Base-by-base conservation (phyloP, 2,329 filamentous ascomycete species). In the Calonectria pauciramosa region DNA sequence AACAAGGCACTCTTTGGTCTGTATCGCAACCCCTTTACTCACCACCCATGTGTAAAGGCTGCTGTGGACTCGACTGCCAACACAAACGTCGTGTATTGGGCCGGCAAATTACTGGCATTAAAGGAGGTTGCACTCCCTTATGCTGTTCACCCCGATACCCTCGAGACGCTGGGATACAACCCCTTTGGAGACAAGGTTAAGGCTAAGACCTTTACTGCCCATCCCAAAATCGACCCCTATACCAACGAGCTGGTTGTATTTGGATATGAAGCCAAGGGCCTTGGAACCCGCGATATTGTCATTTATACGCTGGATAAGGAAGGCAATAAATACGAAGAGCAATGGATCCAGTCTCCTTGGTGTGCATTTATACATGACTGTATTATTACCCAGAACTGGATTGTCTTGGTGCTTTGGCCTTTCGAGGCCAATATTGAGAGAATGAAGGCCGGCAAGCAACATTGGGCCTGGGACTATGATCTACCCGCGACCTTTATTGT, bases 341-440 rank as follows among this genome's bases (percentile, higher is more conserved):
- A 73, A 18, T 77, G 76, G 76, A 67, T 77, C 8, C 13, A 77
- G 3, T 68, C 72, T 0, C 76, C 76, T 1, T 75, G 73, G 70
- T 70, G 69, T 3, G 64, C 72, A 0, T 4, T 16, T 8, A 75
- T 77, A 18, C 75, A 76, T 8, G 75, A 76, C 3, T 73, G 70
- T n/a, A 70, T 63, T 23, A 73, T 77, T 4, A 77, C 76, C 0
- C 59, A 70, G 0, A 77, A 77, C 14, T 77, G 5, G 0, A 72
- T 73, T 10, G 49, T 75, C 23, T 70, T 77, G 1, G 2, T 77
- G 0, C 68, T 73, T 0, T 77, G 72, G 75, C 36, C 20, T 0
- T 76, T 73, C 1, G 64, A 75, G 16, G 65, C 76, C 2, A 52
- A 69, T 0, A 13, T 73, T 0, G 75, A 56, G 7, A 4, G 70